Conservation (phyloP, 495 filamentous ascomycete species). For the Annulohypoxylon nitens region DNA sequence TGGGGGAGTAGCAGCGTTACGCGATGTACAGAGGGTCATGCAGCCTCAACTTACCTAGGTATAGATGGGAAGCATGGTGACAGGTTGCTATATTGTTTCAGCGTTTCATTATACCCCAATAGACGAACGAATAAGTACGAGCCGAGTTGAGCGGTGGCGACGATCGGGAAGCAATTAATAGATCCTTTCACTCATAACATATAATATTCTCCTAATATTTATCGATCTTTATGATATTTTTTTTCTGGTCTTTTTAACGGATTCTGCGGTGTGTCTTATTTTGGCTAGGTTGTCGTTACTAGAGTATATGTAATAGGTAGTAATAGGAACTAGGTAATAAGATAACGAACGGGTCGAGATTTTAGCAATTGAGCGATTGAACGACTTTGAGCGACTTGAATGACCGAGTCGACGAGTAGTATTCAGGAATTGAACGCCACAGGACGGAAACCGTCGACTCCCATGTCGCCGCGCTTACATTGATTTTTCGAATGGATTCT, state of each 20-base stretch:
- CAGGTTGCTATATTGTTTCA: slow-evolving; percentile 4
- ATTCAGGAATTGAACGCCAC: slow-evolving; percentile 3
- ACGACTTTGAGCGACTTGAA: neutral
- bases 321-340: neutral
- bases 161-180: neutral
- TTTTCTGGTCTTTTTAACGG: neutral
- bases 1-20: neutral
- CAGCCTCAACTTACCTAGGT: neutral
- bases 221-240: slow-evolving; percentile 11
- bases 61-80: slow-evolving; percentile 1
- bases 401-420: slow-evolving; percentile 11
- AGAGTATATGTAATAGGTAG: too few species aligned
- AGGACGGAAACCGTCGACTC: slow-evolving; percentile 14
- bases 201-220: slow-evolving; percentile 8
- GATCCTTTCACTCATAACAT: neutral
- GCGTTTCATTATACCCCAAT: slow-evolving; percentile 6
- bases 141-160: neutral
- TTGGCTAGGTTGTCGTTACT: neutral
- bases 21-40: neutral
- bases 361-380: neutral
- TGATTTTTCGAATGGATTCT: slow-evolving; percentile 21
- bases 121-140: neutral
- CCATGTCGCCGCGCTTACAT: slow-evolving; percentile 32
- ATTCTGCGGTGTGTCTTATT: neutral
- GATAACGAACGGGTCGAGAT: slow-evolving; percentile 1